Conservation (phyloP, 176 grass and related monocot species). For the Musa beccarii region DNA sequence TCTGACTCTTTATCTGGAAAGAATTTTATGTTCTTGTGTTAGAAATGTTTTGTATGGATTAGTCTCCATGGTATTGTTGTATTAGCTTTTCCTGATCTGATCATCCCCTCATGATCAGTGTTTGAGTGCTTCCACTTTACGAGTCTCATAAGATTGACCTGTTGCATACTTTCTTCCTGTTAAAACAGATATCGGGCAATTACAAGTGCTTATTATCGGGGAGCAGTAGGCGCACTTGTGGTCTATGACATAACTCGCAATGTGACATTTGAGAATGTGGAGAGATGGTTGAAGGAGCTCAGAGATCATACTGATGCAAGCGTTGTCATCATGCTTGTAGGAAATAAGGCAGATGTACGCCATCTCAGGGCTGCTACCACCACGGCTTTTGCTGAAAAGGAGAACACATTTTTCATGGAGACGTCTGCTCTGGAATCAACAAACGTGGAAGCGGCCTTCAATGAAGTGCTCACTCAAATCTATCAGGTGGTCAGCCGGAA, state of each 20-base stretch:
- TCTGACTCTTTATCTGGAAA: background rate
- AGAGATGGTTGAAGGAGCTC: background rate
- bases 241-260: background rate
- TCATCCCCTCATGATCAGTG: background rate
- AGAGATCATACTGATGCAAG: background rate
- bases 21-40: background rate
- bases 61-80: background rate
- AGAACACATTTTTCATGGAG: background rate
- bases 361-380: background rate
- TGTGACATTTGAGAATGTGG: slow-evolving; percentile 1
- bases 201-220: slow-evolving; percentile 8
- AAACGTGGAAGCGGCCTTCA: slow-evolving; percentile 2
- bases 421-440: background rate
- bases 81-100: background rate
- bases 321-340: slow-evolving; percentile 5
- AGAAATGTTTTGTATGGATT: background rate
- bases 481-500: slow-evolving; percentile 3
- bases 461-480: background rate
- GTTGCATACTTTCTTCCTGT: background rate
- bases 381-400: background rate
- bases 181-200: slow-evolving; percentile 3
- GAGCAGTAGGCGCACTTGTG: slow-evolving; percentile 1
- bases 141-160: background rate
- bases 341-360: slow-evolving; percentile 6
- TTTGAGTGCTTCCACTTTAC: background rate